Percentiles rank a stretch among this genome's conserved stretches.
These are phyloP conservation scores for Phytophthora ohioensis DNA, from an alignment of 352 stramenopile species.

Conservation along the genomic window DNA sequence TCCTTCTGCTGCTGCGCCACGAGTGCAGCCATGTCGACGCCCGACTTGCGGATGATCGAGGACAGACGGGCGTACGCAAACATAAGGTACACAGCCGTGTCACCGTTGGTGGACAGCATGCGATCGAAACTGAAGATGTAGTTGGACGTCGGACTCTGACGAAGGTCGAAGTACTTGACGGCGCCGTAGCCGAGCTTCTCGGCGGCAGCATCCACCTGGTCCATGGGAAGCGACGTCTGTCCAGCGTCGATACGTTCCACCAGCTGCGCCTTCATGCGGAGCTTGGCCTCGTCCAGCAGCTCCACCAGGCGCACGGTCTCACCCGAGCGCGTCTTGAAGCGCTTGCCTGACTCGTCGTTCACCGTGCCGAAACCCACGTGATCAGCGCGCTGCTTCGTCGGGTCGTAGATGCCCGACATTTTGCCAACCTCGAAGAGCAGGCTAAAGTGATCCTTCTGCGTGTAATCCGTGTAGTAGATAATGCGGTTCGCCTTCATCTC, in stretches of 20 bases:
- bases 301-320: conserved; percentile 99
- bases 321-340: conserved; percentile 99
- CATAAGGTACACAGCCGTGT: conserved; percentile 99
- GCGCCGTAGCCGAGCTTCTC: conserved; percentile 98
- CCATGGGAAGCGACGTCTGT: conserved; percentile 87
- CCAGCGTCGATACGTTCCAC: conserved; percentile 92
- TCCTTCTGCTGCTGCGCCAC: conserved; percentile 51
- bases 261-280: conserved; percentile 94
- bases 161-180: conserved; percentile 99
- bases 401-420: conserved; percentile 83
- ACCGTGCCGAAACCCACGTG: conserved; percentile 90
- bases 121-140: conserved; percentile 99
- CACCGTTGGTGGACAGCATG: conserved; percentile 99
- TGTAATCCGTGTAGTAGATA: conserved; percentile 91
- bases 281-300: conserved; percentile 97
- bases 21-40: conserved; percentile 85
- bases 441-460: conserved; percentile 90
- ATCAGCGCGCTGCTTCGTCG: conserved; percentile 83
- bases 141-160: conserved; percentile 97
- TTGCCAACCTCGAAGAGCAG: conserved; percentile 84
- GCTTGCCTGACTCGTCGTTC: conserved; percentile 89
- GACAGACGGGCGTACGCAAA: conserved; percentile 98
- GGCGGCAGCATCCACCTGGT: conserved; percentile 94
- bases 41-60: conserved; percentile 96
- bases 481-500: conserved; percentile 84